These are phyloP conservation scores for Lecanosticta acicola DNA, from an alignment of 2,329 filamentous ascomycete species.

Conservation along the genomic window DNA sequence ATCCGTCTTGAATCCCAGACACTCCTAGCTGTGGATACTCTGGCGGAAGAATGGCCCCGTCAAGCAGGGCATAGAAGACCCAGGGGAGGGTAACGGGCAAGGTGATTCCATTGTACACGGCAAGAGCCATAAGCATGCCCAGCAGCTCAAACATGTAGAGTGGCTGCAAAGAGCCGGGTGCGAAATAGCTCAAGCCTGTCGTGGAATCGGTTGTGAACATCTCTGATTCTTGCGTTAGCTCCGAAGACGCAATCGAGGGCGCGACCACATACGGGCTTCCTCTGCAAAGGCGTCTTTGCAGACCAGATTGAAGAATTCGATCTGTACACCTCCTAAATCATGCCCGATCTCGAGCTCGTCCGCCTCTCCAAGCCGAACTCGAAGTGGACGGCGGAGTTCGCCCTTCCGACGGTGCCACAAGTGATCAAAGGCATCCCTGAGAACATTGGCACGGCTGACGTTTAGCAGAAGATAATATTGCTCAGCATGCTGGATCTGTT, in stretches of 20 bases:
- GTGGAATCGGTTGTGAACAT: conserved; percentile 72
- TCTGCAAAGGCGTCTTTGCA: conserved; percentile 75
- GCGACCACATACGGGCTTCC: conserved; percentile 60
- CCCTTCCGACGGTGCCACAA: conserved; percentile 79
- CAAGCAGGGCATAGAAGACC: conserved; percentile 74
- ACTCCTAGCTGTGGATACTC: conserved; percentile 39
- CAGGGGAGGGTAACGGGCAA: conserved; percentile 84
- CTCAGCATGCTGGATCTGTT: conserved; percentile 33
- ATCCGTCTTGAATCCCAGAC: conserved; percentile 77
- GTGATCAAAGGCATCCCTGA: conserved; percentile 62
- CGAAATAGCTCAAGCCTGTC: conserved; percentile 82
- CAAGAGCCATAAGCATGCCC: conserved; percentile 80
- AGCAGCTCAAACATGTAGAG: conserved; percentile 87
- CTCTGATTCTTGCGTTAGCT: conserved; percentile 35
- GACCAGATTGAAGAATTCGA: conserved; percentile 87
- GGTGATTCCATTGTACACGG: conserved; percentile 88
- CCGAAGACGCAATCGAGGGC: background rate
- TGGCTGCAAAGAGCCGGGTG: conserved; percentile 72
- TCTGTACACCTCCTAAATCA: conserved; percentile 91
- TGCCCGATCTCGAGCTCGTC: conserved; percentile 80
- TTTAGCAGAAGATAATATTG: conserved; percentile 41
- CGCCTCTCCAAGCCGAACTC: conserved; percentile 73
- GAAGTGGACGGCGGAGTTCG: conserved; percentile 78
- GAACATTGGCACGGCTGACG: conserved; percentile 38
- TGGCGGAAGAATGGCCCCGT: conserved; percentile 40